Conservation (phyloP, 106 monocot species). For the Dendrobium nobile region DNA sequence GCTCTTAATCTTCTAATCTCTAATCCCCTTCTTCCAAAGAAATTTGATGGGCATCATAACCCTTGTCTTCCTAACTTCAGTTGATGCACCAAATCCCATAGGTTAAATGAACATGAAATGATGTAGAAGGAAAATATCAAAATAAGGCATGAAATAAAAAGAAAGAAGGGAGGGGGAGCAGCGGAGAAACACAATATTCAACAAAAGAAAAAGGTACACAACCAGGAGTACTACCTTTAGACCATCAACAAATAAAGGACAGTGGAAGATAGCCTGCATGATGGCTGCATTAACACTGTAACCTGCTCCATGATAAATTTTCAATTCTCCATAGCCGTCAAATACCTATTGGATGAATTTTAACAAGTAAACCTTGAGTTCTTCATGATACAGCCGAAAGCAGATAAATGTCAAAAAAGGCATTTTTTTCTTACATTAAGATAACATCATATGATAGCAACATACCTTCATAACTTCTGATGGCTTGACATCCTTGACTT, state of each 20-base stretch:
- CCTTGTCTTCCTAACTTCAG: not conserved
- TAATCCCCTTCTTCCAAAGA: not conserved
- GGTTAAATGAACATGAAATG: not conserved
- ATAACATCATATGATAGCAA: not conserved
- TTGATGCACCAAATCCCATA: not conserved
- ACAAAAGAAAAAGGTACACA: not conserved
- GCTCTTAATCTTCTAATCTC: not conserved
- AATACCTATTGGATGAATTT: conserved; percentile 42
- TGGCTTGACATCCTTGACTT: conserved; percentile 46
- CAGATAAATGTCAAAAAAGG: not conserved
- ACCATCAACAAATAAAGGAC: conserved; percentile 41
- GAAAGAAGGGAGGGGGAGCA: not conserved
- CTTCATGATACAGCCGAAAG: not conserved
- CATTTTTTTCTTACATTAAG: not conserved
- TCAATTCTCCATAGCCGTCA: conserved; percentile 51
- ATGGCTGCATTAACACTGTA: conserved; percentile 69
- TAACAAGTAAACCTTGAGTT: not conserved
- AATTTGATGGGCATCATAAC: not conserved
- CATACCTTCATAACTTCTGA: conserved; percentile 49
- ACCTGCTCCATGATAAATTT: conserved; percentile 75
- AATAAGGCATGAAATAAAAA: not conserved
- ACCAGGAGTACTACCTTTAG: conserved; percentile 41
- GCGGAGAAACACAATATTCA: not conserved
- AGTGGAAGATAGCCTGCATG: conserved; percentile 57
- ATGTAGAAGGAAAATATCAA: not conserved